These are phyloP conservation scores for Nigrograna mackinnonii DNA, from an alignment of 2,329 filamentous ascomycete genomes.

Conservation along the genomic window DNA sequence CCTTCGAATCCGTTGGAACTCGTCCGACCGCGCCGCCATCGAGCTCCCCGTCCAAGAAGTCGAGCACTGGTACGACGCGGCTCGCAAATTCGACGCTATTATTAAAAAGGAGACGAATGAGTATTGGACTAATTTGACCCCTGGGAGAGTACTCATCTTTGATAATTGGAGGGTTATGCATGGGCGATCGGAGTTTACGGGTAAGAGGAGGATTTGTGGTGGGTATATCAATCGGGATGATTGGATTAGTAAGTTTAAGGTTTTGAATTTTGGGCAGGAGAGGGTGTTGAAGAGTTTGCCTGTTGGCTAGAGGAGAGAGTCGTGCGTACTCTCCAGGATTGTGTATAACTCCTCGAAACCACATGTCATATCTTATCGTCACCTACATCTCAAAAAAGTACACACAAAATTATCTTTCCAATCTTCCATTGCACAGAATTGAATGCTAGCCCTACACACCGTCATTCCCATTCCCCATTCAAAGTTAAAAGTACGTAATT, in stretches of 20 bases:
- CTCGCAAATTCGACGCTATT: conserved; percentile 72
- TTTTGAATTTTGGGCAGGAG: conserved; percentile 17
- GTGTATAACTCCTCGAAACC: too few species aligned
- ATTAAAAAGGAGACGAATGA: conserved; percentile 67
- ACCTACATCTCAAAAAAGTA: too few species aligned
- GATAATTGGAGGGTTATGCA: conserved; percentile 96
- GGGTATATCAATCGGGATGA: conserved; percentile 61
- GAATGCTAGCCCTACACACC: too few species aligned
- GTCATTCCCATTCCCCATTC: too few species aligned
- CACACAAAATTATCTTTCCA: too few species aligned
- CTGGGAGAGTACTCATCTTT: conserved; percentile 85
- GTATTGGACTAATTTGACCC: conserved; percentile 80
- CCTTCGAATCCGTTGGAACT: conserved; percentile 86
- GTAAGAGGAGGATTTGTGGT: conserved; percentile 85
- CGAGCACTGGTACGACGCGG: conserved; percentile 77
- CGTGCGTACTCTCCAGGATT: too few species aligned
- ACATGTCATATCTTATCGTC: too few species aligned
- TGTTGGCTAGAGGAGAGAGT: too few species aligned
- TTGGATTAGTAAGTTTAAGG: conserved; percentile 24
- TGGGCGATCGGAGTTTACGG: conserved; percentile 80
- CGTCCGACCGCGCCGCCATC: conserved; percentile 78
- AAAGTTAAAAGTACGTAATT: too few species aligned
- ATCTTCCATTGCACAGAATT: too few species aligned
- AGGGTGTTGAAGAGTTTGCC: conserved; percentile 16
- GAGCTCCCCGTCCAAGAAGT: conserved; percentile 58